phyloP scores from a whole-genome alignment of 495 filamentous ascomycete genomes.

The Elaphomyces granulatus region DNA sequence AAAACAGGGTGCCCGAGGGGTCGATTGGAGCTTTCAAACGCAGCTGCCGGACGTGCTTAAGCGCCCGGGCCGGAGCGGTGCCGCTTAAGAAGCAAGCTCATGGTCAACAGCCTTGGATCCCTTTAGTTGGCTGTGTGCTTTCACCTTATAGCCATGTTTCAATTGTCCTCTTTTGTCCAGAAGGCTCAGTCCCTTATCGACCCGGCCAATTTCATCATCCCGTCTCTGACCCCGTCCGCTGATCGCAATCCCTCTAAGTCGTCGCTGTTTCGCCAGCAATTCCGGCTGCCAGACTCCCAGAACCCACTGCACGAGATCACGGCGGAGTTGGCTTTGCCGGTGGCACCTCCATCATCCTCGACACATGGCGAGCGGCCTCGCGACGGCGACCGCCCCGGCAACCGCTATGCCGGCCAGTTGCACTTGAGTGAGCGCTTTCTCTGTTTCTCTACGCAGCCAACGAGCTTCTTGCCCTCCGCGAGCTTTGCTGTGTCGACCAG shows the following conservation, averaged over 20 bases:
- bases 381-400: slow-evolving; percentile 46
- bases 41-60: too few relatives aligned
- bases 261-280: slow-evolving; percentile 86
- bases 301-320: slow-evolving; percentile 89
- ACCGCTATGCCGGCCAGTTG: slow-evolving; percentile 81
- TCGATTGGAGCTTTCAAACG: too few relatives aligned
- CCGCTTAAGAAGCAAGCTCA: too few relatives aligned
- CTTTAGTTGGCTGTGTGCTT: too few relatives aligned
- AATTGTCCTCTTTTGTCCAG: slow-evolving; percentile 76
- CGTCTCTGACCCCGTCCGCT: slow-evolving; percentile 41
- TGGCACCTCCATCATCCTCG: slow-evolving; percentile 33
- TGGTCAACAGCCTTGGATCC: too few relatives aligned
- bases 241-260: slow-evolving; percentile 79
- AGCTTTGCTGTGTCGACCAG: slow-evolving; percentile 57
- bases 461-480: slow-evolving; percentile 68
- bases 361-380: slow-evolving; percentile 47
- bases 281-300: slow-evolving; percentile 84
- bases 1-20: too few relatives aligned
- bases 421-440: slow-evolving; percentile 89
- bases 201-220: slow-evolving; percentile 48
- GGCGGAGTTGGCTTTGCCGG: slow-evolving; percentile 76
- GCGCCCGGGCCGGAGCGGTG: too few relatives aligned
- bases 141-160: slow-evolving; percentile 63
- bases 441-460: slow-evolving; percentile 87
- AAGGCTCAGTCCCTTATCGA: slow-evolving; percentile 93